Evolutionary conservation across 2,329 filamentous ascomycete genomes (phyloP).

Genomic region (Cyclaneusma minus): DNA sequence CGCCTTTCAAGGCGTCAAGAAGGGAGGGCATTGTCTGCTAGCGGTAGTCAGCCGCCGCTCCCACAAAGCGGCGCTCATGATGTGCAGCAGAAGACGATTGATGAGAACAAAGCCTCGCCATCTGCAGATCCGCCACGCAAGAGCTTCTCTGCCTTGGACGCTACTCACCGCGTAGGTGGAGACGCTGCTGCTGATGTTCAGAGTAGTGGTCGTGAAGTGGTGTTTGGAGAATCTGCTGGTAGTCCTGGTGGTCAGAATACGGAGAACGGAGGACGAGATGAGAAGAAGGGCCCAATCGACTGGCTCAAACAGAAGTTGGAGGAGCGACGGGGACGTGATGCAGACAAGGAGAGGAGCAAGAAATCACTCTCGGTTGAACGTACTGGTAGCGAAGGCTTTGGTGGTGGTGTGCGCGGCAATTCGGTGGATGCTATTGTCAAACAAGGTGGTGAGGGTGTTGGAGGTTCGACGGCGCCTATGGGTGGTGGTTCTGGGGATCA

Average conservation of each 20-base stretch:
- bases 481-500: too few relatives aligned
- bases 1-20: constrained; percentile 52
- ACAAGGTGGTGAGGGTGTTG: too few relatives aligned
- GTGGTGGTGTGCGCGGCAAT: too few relatives aligned
- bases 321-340: constrained; percentile 26
- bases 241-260: constrained; percentile 5
- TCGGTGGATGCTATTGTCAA: too few relatives aligned
- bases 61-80: too few relatives aligned
- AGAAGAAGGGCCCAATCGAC: constrained; percentile 42
- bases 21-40: constrained; percentile 32
- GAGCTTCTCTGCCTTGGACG: constrained; percentile 26
- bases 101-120: constrained; percentile 47
- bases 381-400: too few relatives aligned
- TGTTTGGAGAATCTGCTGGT: constrained; percentile 10
- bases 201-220: constrained; percentile 19
- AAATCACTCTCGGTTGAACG: constrained; percentile 28
- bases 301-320: constrained; percentile 52
- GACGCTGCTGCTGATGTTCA: constrained; percentile 10
- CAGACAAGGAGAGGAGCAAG: constrained; percentile 34
- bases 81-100: constrained; percentile 34
- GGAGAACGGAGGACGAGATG: constrained; percentile 11
- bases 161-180: constrained; percentile 15
- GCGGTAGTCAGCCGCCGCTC: constrained; percentile 26
- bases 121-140: constrained; percentile 30
- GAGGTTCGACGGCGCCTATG: too few relatives aligned